Evolutionary conservation across 208 protist genomes (phyloP).

Genomic region (Acanthamoeba sp.): DNA sequence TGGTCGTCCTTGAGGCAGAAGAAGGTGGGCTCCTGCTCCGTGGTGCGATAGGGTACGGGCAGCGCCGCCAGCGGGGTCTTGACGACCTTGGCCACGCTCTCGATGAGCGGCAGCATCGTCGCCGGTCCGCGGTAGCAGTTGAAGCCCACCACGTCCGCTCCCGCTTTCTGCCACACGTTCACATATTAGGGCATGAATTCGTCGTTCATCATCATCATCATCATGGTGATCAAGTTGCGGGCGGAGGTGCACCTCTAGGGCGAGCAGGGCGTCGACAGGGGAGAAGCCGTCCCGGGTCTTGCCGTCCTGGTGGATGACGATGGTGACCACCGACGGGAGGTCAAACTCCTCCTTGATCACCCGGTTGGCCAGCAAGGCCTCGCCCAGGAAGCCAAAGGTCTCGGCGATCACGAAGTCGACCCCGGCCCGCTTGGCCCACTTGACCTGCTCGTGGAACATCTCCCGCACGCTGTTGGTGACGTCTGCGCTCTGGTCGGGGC

Average conservation of each 20-base stretch:
- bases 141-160: constrained; percentile 66
- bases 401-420: constrained; percentile 72
- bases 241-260: neutral
- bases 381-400: constrained; percentile 70
- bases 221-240: neutral
- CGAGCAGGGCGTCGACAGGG: neutral
- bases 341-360: constrained; percentile 67
- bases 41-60: constrained; percentile 69
- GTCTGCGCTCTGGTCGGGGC: constrained; percentile 1
- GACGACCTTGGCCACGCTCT: constrained; percentile 44
- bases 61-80: constrained; percentile 63
- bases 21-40: constrained; percentile 68
- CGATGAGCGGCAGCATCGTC: constrained; percentile 66
- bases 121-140: constrained; percentile 64
- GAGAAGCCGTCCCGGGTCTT: constrained; percentile 36
- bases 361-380: constrained; percentile 40
- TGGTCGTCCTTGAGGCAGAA: constrained; percentile 51
- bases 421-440: constrained; percentile 58
- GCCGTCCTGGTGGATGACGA: constrained; percentile 70
- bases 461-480: neutral
- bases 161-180: neutral
- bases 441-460: constrained; percentile 59
- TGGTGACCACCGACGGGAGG: constrained; percentile 47
- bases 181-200: no score
- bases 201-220: neutral